Evolutionary conservation across 1,284 basidiomycete genomes (phyloP).

Genomic region (Mixia osmundae): DNA sequence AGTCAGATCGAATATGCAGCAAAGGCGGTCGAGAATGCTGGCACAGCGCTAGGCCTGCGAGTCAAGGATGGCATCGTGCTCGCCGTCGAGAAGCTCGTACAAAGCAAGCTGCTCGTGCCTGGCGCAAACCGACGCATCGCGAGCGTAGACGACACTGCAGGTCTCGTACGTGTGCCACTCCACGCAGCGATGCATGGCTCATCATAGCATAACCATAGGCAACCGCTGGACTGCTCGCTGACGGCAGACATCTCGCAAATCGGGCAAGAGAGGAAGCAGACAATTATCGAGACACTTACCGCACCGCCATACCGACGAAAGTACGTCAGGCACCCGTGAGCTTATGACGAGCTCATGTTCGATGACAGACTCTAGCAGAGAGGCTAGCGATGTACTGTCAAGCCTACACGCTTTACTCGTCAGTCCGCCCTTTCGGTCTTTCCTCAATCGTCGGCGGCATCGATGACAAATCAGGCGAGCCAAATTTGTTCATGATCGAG

Average conservation of each 20-base stretch:
- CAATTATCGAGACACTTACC: conserved; percentile 50
- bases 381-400: conserved; percentile 75
- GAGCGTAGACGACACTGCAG: conserved; percentile 77
- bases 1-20: conserved; percentile 82
- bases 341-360: not conserved
- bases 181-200: not conserved
- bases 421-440: conserved; percentile 88
- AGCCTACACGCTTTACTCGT: conserved; percentile 92
- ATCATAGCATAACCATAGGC: conserved; percentile 32
- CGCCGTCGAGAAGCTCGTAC: conserved; percentile 93
- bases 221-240: conserved; percentile 78
- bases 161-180: conserved; percentile 35
- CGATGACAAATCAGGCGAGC: conserved; percentile 52
- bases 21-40: conserved; percentile 96
- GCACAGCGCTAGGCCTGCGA: conserved; percentile 33
- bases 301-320: conserved; percentile 53
- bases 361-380: conserved; percentile 48
- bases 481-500: conserved; percentile 73
- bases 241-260: conserved; percentile 71
- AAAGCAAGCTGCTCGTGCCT: conserved; percentile 86
- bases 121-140: conserved; percentile 82
- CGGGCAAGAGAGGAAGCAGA: conserved; percentile 65
- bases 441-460: conserved; percentile 74
- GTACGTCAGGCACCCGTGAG: no score
- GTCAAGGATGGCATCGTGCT: conserved; percentile 84